Base-by-base conservation (phyloP, 495 filamentous ascomycete genomes). In the Hypoxylon trugodes region DNA sequence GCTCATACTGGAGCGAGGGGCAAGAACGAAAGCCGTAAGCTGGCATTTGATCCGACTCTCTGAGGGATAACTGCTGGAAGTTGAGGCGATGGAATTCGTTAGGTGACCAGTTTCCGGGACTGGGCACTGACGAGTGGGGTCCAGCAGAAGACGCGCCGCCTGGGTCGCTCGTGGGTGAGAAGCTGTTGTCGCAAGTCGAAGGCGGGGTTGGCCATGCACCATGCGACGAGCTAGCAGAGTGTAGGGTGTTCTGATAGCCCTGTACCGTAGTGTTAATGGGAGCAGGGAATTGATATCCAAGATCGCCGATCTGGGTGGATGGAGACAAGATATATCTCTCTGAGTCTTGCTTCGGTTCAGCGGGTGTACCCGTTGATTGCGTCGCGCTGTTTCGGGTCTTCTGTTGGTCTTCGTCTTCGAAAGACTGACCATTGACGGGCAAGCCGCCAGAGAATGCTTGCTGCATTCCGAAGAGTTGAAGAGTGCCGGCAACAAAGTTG, bases 141-240 rank as follows among this genome's bases (percentile, higher is more conserved):
- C 30, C 26, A 37, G 42, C 10, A 13, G 48, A 12, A n/a, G 35
- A 42, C 10, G 13, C 10, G 10, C 52, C 49, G 19, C 42, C 30
- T 9, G 21, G 13, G 10, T 22, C 51, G 28, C 58, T 62, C 0
- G 36, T 16, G 3, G 67, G 67, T 4, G 68, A 70, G n/a, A n/a
- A n/a, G 13, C 50, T 57, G 36, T 63, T 57, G 35, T 68, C 65
- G 46, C 45, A 64, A 5, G 53, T 68, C n/a, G 65, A 64, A n/a
- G 65, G 65, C 8, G 65, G 65, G 7, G 65, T 68, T 3, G 65
- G 51, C 53, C 48, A 59, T 40, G 59, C 37, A 49, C 52, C 26
- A 18, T 63, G 59, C 7, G 65, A 66, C 16, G 51, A 53, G 22
- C 52, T 36, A 3, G 54, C 40, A 4, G 52, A 50, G 42, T 54